phyloP scores from a whole-genome alignment of 202 grass and related monocot genomes.

The Digitaria exilis region DNA sequence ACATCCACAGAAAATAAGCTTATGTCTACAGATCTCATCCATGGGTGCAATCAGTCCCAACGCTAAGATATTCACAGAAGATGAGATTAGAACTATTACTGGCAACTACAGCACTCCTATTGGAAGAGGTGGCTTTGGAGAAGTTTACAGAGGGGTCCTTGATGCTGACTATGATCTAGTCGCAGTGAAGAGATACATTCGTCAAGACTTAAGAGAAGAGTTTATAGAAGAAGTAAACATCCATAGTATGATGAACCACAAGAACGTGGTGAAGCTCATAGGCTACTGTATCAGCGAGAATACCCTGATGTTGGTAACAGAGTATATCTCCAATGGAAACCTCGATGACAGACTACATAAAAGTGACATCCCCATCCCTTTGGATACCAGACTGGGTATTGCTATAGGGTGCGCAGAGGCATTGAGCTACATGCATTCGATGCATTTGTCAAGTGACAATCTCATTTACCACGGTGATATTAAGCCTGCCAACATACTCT shows the following conservation, averaged over 20 bases:
- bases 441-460: neutral
- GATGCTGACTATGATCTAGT: slow-evolving; percentile 4
- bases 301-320: neutral
- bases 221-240: neutral
- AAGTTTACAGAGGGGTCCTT: slow-evolving; percentile 4
- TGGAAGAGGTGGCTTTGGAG: slow-evolving; percentile 11
- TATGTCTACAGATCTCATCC: neutral
- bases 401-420: slow-evolving; percentile 17
- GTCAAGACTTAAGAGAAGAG: neutral
- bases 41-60: neutral
- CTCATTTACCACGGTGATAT: slow-evolving; percentile 24
- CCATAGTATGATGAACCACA: slow-evolving; percentile 14
- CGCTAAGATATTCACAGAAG: neutral
- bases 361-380: neutral
- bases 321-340: slow-evolving; percentile 17
- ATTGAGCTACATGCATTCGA: slow-evolving; percentile 8
- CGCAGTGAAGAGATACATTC: neutral
- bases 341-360: neutral
- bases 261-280: slow-evolving; percentile 13
- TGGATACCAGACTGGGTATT: slow-evolving; percentile 11
- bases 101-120: neutral
- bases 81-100: neutral
- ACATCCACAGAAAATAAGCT: neutral
- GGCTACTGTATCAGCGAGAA: neutral
- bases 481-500: slow-evolving; percentile 17